Evolutionary conservation across 768 basidiomycete genomes (phyloP).

Genomic region (Trametes cubensis): DNA sequence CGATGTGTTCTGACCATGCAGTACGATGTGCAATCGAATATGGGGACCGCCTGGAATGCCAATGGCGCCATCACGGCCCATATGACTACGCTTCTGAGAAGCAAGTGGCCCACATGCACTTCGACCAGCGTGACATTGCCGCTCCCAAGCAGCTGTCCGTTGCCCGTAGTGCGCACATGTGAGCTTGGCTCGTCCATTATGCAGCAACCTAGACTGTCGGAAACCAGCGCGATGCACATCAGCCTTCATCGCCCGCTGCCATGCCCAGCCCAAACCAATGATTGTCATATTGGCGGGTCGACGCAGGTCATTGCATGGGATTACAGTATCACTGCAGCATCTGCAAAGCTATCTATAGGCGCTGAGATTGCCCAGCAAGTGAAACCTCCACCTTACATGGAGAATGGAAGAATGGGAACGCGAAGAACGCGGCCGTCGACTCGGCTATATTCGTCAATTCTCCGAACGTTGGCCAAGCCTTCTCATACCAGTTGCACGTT

Average conservation of each 20-base stretch:
- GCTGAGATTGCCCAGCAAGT: background rate
- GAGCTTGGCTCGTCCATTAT: background rate
- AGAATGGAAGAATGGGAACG: constrained; percentile 1
- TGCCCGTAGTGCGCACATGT: background rate
- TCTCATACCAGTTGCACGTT: constrained; percentile 5
- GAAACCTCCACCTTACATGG: background rate
- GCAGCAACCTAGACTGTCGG: background rate
- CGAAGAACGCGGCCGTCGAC: background rate
- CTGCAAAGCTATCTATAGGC: background rate
- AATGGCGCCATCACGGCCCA: no score
- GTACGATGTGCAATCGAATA: no score
- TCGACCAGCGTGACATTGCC: background rate
- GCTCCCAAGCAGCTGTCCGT: constrained; percentile 12
- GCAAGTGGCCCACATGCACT: constrained; percentile 16
- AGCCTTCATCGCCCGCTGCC: no score
- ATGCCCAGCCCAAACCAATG: no score
- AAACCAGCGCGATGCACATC: no score
- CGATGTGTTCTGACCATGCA: no score
- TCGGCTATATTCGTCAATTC: constrained; percentile 5
- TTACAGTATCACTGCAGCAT: background rate
- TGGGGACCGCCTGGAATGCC: no score
- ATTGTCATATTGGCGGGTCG: no score
- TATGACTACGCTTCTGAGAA: constrained; percentile 3
- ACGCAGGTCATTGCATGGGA: no score
- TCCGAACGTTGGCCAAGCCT: constrained; percentile 14